Conservation (phyloP, 495 filamentous ascomycete species). For the Emericellopsis terricola region DNA sequence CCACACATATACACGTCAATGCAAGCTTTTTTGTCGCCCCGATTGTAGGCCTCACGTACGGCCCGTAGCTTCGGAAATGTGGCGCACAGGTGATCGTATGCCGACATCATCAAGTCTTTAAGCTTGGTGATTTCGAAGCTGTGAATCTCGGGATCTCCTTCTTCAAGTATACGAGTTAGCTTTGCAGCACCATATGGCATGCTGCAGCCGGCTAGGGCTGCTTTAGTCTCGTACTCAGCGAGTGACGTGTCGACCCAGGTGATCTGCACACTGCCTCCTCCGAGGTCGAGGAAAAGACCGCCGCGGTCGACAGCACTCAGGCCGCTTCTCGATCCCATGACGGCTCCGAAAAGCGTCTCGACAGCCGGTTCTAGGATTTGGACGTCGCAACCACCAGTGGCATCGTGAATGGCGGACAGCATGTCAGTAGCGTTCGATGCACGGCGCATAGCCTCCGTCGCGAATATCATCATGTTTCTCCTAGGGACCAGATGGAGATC, state of each 20-base stretch:
- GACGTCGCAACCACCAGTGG: constrained; percentile 42
- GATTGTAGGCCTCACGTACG: constrained; percentile 27
- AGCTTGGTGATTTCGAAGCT: constrained; percentile 37
- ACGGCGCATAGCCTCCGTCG: constrained; percentile 75
- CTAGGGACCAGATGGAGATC: constrained; percentile 42
- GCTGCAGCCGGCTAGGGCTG: constrained; percentile 27
- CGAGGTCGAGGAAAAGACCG: constrained; percentile 74
- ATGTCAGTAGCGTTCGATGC: constrained; percentile 59
- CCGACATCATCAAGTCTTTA: constrained; percentile 34
- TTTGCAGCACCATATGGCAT: constrained; percentile 83
- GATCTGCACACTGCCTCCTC: constrained; percentile 82
- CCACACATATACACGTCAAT: constrained; percentile 73
- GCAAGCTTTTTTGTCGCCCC: constrained; percentile 28
- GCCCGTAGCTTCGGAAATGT: constrained; percentile 31
- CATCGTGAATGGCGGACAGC: constrained; percentile 37
- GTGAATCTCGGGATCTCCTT: constrained; percentile 19
- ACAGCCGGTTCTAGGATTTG: constrained; percentile 59
- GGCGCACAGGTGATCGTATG: constrained; percentile 42
- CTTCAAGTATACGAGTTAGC: constrained; percentile 41
- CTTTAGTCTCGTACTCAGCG: constrained; percentile 22
- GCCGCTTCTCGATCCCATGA: constrained; percentile 61
- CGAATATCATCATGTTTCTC: constrained; percentile 51
- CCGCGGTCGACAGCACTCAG: constrained; percentile 37
- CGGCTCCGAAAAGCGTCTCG: constrained; percentile 65
- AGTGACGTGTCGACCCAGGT: constrained; percentile 55